Conservation (phyloP, 192 early-diverging fungal genomes). For the Phlyctochytrium bullatum region DNA sequence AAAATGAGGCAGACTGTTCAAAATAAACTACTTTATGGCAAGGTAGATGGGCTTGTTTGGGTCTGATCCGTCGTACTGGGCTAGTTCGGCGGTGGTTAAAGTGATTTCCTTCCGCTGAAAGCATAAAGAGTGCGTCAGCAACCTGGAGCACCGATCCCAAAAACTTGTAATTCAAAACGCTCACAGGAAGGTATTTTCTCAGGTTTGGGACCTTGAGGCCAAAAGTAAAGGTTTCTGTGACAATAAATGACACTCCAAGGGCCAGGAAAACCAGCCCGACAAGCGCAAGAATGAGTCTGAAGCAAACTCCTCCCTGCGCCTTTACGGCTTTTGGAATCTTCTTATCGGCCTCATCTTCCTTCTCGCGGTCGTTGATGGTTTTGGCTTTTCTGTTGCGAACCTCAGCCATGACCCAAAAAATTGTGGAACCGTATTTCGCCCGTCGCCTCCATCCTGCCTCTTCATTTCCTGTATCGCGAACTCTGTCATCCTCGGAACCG, state of each 20-base stretch:
- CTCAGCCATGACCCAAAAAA: no score
- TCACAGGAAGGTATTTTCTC: conserved; percentile 36
- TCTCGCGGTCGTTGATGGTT: no score
- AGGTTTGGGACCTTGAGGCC: conserved; percentile 40
- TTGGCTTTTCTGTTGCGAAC: no score
- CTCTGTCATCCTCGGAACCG: no score
- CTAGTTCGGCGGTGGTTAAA: conserved; percentile 77
- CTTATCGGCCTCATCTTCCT: no score
- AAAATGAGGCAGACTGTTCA: background rate
- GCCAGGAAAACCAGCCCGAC: conserved; percentile 1
- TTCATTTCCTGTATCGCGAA: no score
- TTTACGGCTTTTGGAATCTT: background rate
- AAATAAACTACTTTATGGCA: conserved; percentile 68
- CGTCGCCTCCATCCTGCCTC: no score
- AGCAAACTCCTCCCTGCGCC: background rate
- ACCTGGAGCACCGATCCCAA: conserved; percentile 2
- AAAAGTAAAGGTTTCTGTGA: conserved; percentile 44
- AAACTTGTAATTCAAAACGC: background rate
- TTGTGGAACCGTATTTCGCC: no score
- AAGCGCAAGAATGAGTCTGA: background rate
- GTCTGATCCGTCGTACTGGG: conserved; percentile 81
- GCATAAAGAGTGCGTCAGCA: background rate
- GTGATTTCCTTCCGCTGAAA: conserved; percentile 20
- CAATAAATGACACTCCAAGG: conserved; percentile 29
- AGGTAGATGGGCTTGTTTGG: conserved; percentile 81